A percentile compares a stretch with the other conserved stretches of the same genome.
These are phyloP conservation scores for Colletotrichum theobromicola DNA, from an alignment of 2,329 filamentous ascomycete genomes.

Conservation along the genomic window DNA sequence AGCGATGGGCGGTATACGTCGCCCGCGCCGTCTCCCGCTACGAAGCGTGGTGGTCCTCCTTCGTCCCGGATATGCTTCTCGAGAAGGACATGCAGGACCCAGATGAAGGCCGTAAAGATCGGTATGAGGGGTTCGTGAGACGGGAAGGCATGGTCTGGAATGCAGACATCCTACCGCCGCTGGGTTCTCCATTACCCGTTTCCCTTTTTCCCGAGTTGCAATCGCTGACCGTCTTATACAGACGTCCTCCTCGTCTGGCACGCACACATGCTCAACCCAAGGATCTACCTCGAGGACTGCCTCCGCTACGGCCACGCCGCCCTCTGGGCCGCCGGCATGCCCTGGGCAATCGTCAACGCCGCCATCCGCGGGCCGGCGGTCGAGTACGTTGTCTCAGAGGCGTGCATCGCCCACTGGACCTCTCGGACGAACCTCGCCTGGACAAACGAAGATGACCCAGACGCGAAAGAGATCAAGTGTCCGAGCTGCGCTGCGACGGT, in stretches of 20 bases:
- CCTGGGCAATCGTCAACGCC: constrained; percentile 62
- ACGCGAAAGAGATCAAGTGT: constrained; percentile 52
- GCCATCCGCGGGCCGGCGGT: constrained; percentile 58
- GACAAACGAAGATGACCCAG: constrained; percentile 57
- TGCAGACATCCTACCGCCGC: constrained; percentile 51
- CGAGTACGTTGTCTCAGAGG: constrained; percentile 51
- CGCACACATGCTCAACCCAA: constrained; percentile 72
- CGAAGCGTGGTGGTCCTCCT: constrained; percentile 61
- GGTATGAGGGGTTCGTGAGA: constrained; percentile 31
- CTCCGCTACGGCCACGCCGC: constrained; percentile 56
- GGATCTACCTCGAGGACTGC: constrained; percentile 70
- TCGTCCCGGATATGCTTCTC: constrained; percentile 28
- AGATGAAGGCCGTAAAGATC: constrained; percentile 17
- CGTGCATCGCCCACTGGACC: constrained; percentile 49
- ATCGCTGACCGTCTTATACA: constrained; percentile 19
- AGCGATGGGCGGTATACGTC: constrained; percentile 71
- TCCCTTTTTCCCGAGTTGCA: not conserved
- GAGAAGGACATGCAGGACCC: constrained; percentile 28
- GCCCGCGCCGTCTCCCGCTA: constrained; percentile 69
- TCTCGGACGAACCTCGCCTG: constrained; percentile 52
- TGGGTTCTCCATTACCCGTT: constrained; percentile 33
- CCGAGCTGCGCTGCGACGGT: constrained; percentile 47
- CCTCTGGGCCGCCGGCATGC: constrained; percentile 64
- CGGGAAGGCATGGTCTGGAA: constrained; percentile 34
- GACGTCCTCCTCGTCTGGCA: constrained; percentile 80